Evolutionary conservation across 495 filamentous ascomycete species (phyloP).

Genomic region (Neurospora discreta): DNA sequence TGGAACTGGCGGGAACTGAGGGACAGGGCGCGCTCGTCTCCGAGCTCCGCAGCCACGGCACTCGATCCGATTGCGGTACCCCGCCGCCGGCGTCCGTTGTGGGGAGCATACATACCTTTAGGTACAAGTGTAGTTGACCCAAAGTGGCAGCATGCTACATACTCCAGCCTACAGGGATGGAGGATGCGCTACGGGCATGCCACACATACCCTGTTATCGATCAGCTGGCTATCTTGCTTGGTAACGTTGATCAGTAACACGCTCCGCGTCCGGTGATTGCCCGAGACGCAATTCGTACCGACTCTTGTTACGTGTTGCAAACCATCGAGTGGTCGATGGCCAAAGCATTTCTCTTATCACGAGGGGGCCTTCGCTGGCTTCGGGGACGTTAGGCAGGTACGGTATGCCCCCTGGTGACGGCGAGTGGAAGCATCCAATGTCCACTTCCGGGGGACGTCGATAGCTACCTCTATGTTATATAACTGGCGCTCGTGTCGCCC

Average conservation of each 20-base stretch:
- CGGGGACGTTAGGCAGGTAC: not conserved
- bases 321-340: not conserved
- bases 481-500: not conserved
- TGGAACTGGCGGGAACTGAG: not conserved
- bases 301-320: not conserved
- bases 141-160: not conserved
- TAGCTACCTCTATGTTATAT: not conserved
- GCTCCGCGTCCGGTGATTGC: not conserved
- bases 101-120: too few species aligned
- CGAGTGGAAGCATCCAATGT: not conserved
- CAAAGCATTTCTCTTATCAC: not conserved
- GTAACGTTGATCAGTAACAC: not conserved
- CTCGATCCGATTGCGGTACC: conserved; percentile 18
- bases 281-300: not conserved
- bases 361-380: not conserved
- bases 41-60: conserved; percentile 9
- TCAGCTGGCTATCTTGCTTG: not conserved
- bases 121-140: too few species aligned
- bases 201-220: not conserved
- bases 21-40: not conserved
- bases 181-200: not conserved
- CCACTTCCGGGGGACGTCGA: not conserved
- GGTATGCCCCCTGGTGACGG: not conserved
- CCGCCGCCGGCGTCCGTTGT: conserved; percentile 11
- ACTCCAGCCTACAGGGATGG: not conserved